Percentiles rank a stretch among this genome's conserved stretches.
Evolutionary conservation across 345 rosid species (phyloP).

Genomic region (Camelina laxa): DNA sequence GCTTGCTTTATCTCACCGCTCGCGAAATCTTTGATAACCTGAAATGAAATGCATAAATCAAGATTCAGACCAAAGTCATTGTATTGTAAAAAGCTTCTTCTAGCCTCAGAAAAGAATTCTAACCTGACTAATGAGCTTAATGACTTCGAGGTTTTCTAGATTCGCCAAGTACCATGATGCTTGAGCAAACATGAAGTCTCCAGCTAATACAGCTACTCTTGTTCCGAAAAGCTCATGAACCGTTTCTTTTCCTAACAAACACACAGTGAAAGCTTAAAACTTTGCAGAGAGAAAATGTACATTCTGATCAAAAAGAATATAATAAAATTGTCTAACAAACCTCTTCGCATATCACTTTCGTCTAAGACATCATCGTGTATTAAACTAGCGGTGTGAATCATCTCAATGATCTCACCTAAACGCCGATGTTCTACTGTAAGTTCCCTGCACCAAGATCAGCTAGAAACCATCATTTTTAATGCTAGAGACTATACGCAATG

Average conservation of each 20-base stretch:
- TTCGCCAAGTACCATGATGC: constrained; percentile 98
- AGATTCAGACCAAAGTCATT: constrained; percentile 26
- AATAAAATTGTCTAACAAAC: neutral
- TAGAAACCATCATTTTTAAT: constrained; percentile 15
- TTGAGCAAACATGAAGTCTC: constrained; percentile 98
- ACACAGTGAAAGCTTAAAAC: neutral
- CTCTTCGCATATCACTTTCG: constrained; percentile 95
- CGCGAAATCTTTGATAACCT: constrained; percentile 98
- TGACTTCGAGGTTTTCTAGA: constrained; percentile 91
- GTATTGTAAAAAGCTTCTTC: neutral
- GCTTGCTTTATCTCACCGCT: constrained; percentile 99
- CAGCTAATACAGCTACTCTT: constrained; percentile 88
- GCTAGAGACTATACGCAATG: neutral
- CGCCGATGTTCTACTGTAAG: constrained; percentile 81
- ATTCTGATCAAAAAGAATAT: neutral
- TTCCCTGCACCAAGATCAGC: constrained; percentile 57
- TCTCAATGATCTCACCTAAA: constrained; percentile 95
- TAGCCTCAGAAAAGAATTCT: constrained; percentile 3
- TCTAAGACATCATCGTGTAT: constrained; percentile 96
- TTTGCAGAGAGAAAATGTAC: neutral
- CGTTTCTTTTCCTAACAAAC: constrained; percentile 74
- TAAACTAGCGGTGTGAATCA: constrained; percentile 99
- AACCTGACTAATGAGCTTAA: constrained; percentile 97
- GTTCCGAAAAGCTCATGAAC: constrained; percentile 87
- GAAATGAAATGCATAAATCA: constrained; percentile 41